phyloP scores from a whole-genome alignment of 352 stramenopile genomes.

The Phytophthora lateralis region DNA sequence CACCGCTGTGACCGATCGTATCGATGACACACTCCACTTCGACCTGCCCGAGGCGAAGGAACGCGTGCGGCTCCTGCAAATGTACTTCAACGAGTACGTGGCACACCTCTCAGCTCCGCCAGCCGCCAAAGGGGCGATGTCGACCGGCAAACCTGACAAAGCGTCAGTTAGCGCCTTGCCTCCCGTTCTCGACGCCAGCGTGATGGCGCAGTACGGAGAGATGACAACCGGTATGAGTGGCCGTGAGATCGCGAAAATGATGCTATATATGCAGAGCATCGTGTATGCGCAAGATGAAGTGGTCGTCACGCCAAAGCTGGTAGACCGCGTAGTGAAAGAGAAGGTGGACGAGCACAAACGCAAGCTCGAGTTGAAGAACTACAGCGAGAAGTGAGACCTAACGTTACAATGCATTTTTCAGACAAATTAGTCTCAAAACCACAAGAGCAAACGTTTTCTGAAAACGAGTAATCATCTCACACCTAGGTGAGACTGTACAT shows the following conservation, averaged over 20 bases:
- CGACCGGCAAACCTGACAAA: constrained; percentile 16
- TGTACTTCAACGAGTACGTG: constrained; percentile 77
- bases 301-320: constrained; percentile 48
- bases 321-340: constrained; percentile 67
- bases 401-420: too few relatives aligned
- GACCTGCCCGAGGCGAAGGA: constrained; percentile 67
- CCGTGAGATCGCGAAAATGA: constrained; percentile 88
- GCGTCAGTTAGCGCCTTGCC: constrained; percentile 24
- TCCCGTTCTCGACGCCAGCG: constrained; percentile 14
- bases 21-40: constrained; percentile 87
- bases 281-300: constrained; percentile 78
- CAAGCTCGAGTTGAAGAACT: constrained; percentile 63
- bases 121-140: not conserved
- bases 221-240: constrained; percentile 82
- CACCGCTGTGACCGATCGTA: constrained; percentile 75
- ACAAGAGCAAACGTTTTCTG: too few relatives aligned
- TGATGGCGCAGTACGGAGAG: constrained; percentile 57
- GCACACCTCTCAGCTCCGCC: constrained; percentile 27
- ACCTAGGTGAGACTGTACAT: too few relatives aligned
- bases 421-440: too few relatives aligned
- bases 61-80: constrained; percentile 63
- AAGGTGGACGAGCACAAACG: constrained; percentile 80
- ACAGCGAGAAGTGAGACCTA: constrained; percentile 35
- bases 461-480: too few relatives aligned
- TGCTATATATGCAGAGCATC: constrained; percentile 86